Base-by-base conservation (phyloP, 805 yeast genomes). In the Metschnikowia rubicola region DNA sequence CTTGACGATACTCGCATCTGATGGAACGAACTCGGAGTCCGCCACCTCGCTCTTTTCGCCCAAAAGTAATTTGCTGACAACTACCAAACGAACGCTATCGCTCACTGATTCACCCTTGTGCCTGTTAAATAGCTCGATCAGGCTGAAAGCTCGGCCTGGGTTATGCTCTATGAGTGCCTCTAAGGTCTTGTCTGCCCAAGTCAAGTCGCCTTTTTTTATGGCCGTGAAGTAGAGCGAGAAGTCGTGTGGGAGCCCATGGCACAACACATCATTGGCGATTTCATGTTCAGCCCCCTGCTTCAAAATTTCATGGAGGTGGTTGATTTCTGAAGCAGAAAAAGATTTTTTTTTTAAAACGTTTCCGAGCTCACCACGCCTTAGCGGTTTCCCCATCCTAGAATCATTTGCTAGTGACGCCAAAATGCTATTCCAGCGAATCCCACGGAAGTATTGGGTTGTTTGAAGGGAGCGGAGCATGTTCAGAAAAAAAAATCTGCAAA, bases 101-200 rank as follows among this genome's bases (percentile, higher is more conserved):
- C 67, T 59, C 3, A 52, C 53, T 4, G 46, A 50, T 2, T 43
- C 41, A 8, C 50, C 35, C 3, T 55, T 46, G 36, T 62, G 67
- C 39, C 66, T 66, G 10, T 61, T 52, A 44, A 71, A 72, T 10
- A 79, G 54, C 43, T 79, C 81, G 73, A 76, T 70, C 13, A 81
- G 71, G n/a, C 69, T 61, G 41, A 64, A 63, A 1, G 74, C 83
- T 46, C 85, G 64, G 10, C 83, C 84, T 3, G 83, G 82, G 51
- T 80, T 80, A 35, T 65, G 50, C 30, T 59, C 15, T 10, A 56
- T 46, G 28, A 56, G 50, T 2, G 54, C 39, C 10, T 39, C 35
- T n/a, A 56, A 39, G 1, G 58, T 36, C 28, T n/a, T 37, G 26
- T 47, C 45, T 26, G 34, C 48, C 62, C 62, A 59, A 8, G 29